These are phyloP conservation scores for Solanum corneliomulleri DNA, from an alignment of 257 asterid genomes.

Conservation along the genomic window DNA sequence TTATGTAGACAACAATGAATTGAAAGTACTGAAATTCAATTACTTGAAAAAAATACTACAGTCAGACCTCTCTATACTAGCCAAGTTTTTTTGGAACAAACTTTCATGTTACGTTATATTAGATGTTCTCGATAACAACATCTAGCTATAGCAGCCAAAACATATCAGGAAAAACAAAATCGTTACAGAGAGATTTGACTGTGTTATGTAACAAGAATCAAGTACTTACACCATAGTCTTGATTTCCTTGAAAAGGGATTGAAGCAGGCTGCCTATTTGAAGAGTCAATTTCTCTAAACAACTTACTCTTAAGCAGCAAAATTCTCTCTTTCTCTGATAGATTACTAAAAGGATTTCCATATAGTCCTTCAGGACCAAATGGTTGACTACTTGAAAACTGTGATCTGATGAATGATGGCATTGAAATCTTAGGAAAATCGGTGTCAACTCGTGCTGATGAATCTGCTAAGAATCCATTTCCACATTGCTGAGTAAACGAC, in stretches of 20 bases:
- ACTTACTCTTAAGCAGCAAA: conserved; percentile 41
- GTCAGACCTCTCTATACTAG: neutral
- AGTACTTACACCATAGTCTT: conserved; percentile 38
- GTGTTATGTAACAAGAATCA: neutral
- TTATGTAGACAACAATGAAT: neutral
- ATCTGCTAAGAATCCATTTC: conserved; percentile 15
- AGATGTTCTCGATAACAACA: neutral
- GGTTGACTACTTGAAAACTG: neutral
- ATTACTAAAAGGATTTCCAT: conserved; percentile 29
- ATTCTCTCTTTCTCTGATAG: conserved; percentile 44
- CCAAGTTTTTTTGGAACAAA: neutral
- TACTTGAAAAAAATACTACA: neutral
- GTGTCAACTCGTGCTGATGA: conserved; percentile 10
- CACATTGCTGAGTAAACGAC: conserved; percentile 8
- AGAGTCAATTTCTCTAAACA: conserved; percentile 30
- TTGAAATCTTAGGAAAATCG: conserved; percentile 3
- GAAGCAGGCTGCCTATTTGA: conserved; percentile 6
- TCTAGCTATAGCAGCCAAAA: neutral
- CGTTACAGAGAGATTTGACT: neutral
- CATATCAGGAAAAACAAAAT: neutral
- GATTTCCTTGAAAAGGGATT: conserved; percentile 18
- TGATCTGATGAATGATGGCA: conserved; percentile 2
- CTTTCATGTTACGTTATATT: neutral
- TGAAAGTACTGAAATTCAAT: conserved; percentile 13
- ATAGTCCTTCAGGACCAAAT: conserved; percentile 7